A percentile compares a stretch with the other conserved stretches of the same genome.
These are phyloP conservation scores for Aureobasidium sp. DNA, from an alignment of 2,329 filamentous ascomycete genomes.

Conservation along the genomic window DNA sequence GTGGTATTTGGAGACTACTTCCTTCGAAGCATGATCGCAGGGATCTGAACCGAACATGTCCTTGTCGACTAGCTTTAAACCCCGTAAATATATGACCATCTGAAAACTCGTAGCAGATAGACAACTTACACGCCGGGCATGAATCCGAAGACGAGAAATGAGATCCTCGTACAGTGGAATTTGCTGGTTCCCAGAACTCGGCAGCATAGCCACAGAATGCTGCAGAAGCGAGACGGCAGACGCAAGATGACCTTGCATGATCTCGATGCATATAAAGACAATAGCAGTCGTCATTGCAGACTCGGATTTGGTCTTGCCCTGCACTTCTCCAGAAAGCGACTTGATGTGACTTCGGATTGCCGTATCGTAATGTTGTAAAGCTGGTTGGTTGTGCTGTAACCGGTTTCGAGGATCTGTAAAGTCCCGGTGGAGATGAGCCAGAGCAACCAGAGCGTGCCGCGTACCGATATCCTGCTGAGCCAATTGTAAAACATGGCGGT, in stretches of 20 bases:
- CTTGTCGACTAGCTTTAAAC: background rate
- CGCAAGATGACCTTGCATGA: slow-evolving; percentile 2
- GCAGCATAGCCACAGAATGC: background rate
- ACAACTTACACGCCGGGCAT: background rate
- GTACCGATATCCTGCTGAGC: background rate
- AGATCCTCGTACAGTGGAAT: background rate
- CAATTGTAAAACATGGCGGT: background rate
- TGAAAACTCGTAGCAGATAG: no score
- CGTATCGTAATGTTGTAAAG: background rate
- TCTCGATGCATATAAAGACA: slow-evolving; percentile 1
- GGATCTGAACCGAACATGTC: background rate
- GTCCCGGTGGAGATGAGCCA: background rate
- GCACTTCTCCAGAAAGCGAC: background rate
- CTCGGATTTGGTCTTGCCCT: background rate
- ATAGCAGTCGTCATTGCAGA: background rate
- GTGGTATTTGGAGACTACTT: background rate
- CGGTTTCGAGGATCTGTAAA: background rate
- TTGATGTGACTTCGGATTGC: background rate
- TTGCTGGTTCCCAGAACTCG: background rate
- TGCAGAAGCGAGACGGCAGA: background rate
- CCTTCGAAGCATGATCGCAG: background rate
- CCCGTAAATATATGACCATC: background rate
- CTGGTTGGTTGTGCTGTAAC: background rate
- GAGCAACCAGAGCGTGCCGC: background rate
- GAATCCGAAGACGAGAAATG: background rate